phyloP scores from a whole-genome alignment of 2,329 filamentous ascomycete species.

The Nigrospora oryzae region DNA sequence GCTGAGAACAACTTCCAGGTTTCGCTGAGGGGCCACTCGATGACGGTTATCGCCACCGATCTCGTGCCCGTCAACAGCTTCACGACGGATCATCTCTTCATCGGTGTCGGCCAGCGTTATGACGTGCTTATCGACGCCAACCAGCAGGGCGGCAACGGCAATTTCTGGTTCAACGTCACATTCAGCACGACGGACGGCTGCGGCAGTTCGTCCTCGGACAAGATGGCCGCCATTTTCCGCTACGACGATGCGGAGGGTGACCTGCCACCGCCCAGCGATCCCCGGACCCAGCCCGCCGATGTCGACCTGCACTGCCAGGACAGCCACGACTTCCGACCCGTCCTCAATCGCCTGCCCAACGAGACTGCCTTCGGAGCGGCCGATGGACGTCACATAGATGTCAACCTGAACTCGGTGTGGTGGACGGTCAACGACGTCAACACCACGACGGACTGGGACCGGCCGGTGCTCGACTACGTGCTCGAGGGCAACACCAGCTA shows the following conservation, averaged over 20 bases:
- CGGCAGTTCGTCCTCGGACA: slow-evolving; percentile 9
- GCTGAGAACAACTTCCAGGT: slow-evolving; percentile 40
- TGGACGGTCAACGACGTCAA: slow-evolving; percentile 7
- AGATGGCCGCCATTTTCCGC: slow-evolving; percentile 25
- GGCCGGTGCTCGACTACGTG: slow-evolving; percentile 18
- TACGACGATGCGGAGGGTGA: slow-evolving; percentile 22
- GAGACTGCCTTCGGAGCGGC: slow-evolving; percentile 12
- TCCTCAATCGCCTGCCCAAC: slow-evolving; percentile 17
- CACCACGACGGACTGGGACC: slow-evolving; percentile 18
- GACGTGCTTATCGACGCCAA: slow-evolving; percentile 38
- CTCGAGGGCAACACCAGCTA: slow-evolving; percentile 9
- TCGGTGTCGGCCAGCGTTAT: slow-evolving; percentile 38
- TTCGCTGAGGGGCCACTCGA: slow-evolving; percentile 36
- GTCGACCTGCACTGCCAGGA: slow-evolving; percentile 8
- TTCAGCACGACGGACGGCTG: slow-evolving; percentile 5
- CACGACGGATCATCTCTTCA: slow-evolving; percentile 35
- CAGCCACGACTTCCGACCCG: slow-evolving; percentile 9
- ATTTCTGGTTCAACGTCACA: slow-evolving; percentile 34
- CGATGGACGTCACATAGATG: not conserved
- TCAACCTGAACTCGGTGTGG: slow-evolving; percentile 1
- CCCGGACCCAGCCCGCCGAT: too few relatives aligned
- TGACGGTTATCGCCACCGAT: slow-evolving; percentile 42
- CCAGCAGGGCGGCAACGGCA: slow-evolving; percentile 15
- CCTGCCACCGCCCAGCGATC: too few relatives aligned
- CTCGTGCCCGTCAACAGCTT: slow-evolving; percentile 43